Conservation (phyloP, 1,139 yeast species). For the Protomyces macrosporus region DNA sequence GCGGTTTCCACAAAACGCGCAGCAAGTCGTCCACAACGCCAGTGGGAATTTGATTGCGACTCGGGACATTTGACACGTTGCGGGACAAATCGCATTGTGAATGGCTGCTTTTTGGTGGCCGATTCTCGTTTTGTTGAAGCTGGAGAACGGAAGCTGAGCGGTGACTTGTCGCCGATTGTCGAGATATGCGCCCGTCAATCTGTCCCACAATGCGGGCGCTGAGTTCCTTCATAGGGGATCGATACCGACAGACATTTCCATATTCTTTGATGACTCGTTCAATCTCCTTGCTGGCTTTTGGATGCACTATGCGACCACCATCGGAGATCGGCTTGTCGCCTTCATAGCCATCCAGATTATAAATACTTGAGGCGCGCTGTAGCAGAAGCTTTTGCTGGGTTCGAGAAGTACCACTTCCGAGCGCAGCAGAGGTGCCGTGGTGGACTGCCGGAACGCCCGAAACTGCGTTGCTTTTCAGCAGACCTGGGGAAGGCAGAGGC, state of each 20-base stretch:
- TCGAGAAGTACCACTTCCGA: slow-evolving; percentile 15
- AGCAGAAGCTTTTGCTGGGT: slow-evolving; percentile 23
- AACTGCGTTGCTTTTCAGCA: neutral
- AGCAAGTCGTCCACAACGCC: neutral
- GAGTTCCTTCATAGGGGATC: slow-evolving; percentile 16
- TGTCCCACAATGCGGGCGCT: neutral
- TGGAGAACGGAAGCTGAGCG: neutral
- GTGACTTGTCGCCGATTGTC: neutral
- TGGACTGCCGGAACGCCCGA: neutral
- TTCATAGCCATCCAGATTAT: neutral
- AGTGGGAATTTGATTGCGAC: neutral
- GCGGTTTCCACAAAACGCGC: neutral
- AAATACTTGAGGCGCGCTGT: slow-evolving; percentile 19
- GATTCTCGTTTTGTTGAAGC: neutral
- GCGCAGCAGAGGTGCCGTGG: slow-evolving; percentile 11
- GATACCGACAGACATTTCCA: slow-evolving; percentile 12
- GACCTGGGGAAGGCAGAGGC: neutral
- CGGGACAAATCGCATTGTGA: neutral
- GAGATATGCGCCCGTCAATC: neutral
- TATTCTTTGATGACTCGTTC: slow-evolving; percentile 14
- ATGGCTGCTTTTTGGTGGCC: neutral
- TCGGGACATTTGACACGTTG: neutral
- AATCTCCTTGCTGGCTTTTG: slow-evolving; percentile 25
- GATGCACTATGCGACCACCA: neutral
- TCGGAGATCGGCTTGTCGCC: neutral